These are phyloP conservation scores for grape (Vitis vinifera) DNA, from an alignment of 164 flowering plant genomes.

Conservation along the genomic window ASM3070453v1 NC_081807.1:2570501-2571000, in stretches of 20 bases:
- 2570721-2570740: neutral
- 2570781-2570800: constrained; percentile 47
- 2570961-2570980: neutral
- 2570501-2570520: constrained; percentile 7
- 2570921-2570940: constrained; percentile 33
- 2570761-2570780: constrained; percentile 28
- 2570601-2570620: constrained; percentile 36
- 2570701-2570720: neutral
- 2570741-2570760: neutral
- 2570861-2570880: constrained; percentile 31
- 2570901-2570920: constrained; percentile 40
- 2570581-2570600: constrained; percentile 34
- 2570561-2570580: constrained; percentile 29
- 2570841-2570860: constrained; percentile 40
- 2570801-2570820: constrained; percentile 50
- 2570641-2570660: neutral
- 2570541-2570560: constrained; percentile 11
- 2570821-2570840: constrained; percentile 34
- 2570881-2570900: constrained; percentile 35
- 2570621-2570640: constrained; percentile 22
- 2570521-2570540: constrained; percentile 16
- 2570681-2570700: no score
- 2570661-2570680: no score
- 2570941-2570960: neutral
- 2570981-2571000: neutral